Evolutionary conservation across 164 flowering plant genomes (phyloP).

Genomic region (Vitis labrusca): DNA sequence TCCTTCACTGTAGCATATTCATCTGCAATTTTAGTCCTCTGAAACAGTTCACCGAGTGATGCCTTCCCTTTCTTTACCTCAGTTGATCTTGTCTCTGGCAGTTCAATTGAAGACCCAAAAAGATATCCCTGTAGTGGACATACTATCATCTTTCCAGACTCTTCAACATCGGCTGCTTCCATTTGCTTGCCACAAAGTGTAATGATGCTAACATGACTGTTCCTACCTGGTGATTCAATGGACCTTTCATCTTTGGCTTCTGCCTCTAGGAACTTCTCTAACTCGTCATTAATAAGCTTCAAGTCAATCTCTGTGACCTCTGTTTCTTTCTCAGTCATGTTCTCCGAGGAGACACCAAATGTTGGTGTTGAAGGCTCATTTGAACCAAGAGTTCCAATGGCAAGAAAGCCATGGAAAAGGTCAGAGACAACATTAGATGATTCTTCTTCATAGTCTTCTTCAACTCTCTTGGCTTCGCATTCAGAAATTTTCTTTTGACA

Average conservation of each 20-base stretch:
- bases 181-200: constrained; percentile 24
- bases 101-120: constrained; percentile 38
- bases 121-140: constrained; percentile 49
- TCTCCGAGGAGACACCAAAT: constrained; percentile 25
- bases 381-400: constrained; percentile 81
- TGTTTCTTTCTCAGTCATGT: constrained; percentile 22
- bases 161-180: constrained; percentile 24
- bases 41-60: constrained; percentile 40
- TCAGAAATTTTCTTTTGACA: constrained; percentile 8
- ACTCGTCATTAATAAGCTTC: constrained; percentile 40
- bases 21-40: constrained; percentile 21
- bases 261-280: constrained; percentile 49
- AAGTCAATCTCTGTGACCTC: constrained; percentile 36
- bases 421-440: constrained; percentile 30
- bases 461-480: constrained; percentile 9
- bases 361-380: constrained; percentile 58
- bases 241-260: constrained; percentile 32
- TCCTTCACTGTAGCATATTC: constrained; percentile 7
- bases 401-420: constrained; percentile 67
- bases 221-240: constrained; percentile 32
- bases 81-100: constrained; percentile 20
- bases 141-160: constrained; percentile 8
- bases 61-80: constrained; percentile 32
- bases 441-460: constrained; percentile 30
- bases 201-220: constrained; percentile 33